phyloP scores from a whole-genome alignment of 495 filamentous ascomycete genomes.

The Penicillium subrubescens region DNA sequence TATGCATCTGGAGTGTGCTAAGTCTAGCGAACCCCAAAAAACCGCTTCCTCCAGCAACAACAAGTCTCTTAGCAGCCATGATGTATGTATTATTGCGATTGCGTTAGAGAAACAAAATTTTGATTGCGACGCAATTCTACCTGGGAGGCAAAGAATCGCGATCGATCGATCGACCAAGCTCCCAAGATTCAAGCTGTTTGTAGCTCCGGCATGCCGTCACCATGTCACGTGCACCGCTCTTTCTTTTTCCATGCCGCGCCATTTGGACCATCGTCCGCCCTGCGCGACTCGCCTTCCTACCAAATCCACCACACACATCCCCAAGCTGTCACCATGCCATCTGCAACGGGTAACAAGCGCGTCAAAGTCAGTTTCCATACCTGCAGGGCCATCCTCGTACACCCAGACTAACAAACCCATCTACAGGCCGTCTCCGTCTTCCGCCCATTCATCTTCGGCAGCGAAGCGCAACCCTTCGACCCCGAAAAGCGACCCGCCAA shows the following conservation, averaged over 20 bases:
- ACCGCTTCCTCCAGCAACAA: slow-evolving; percentile 94
- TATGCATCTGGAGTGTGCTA: background rate
- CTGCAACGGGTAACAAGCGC: slow-evolving; percentile 57
- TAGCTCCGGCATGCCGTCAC: slow-evolving; percentile 27
- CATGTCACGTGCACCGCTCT: slow-evolving; percentile 21
- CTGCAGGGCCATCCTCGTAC: background rate
- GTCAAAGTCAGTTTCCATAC: slow-evolving; percentile 49
- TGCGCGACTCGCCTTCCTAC: slow-evolving; percentile 3
- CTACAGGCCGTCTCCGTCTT: slow-evolving; percentile 68
- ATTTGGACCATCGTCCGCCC: slow-evolving; percentile 5
- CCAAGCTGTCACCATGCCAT: slow-evolving; percentile 48
- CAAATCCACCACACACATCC: slow-evolving; percentile 1
- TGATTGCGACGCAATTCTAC: background rate
- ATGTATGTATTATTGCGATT: slow-evolving; percentile 45
- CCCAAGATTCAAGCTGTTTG: slow-evolving; percentile 14
- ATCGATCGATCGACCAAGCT: slow-evolving; percentile 7
- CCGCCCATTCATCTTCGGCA: slow-evolving; percentile 82
- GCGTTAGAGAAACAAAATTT: slow-evolving; percentile 39
- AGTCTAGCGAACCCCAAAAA: slow-evolving; percentile 61
- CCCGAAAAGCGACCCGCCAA: slow-evolving; percentile 64
- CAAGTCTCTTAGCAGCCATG: slow-evolving; percentile 66
- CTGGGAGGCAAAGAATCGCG: background rate
- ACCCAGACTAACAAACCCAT: slow-evolving; percentile 17
- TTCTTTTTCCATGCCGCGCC: slow-evolving; percentile 14
- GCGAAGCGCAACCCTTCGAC: slow-evolving; percentile 73